These are phyloP conservation scores for Podaxis pistillaris DNA, from an alignment of 768 basidiomycete genomes.

Conservation along the genomic window DNA sequence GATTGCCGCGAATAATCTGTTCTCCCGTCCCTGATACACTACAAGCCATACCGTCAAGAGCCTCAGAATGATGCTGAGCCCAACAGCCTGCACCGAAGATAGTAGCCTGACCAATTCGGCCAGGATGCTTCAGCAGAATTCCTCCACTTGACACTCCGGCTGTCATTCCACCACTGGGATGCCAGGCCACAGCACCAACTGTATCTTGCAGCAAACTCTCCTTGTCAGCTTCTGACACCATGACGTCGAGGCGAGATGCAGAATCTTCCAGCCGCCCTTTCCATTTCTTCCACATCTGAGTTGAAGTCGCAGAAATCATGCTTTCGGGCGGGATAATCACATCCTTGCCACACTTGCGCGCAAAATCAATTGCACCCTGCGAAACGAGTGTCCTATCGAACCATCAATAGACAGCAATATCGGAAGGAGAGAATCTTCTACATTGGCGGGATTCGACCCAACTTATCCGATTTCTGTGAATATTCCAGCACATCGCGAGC, in stretches of 20 bases:
- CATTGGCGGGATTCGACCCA: slow-evolving; percentile 74
- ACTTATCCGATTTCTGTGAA: slow-evolving; percentile 40
- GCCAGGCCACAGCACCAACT: slow-evolving; percentile 73
- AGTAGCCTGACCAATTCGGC: slow-evolving; percentile 79
- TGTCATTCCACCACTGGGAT: slow-evolving; percentile 42
- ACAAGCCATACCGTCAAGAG: slow-evolving; percentile 49
- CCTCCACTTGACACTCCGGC: slow-evolving; percentile 86
- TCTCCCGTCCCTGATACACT: slow-evolving; percentile 82
- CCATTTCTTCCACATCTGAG: slow-evolving; percentile 62
- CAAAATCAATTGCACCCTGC: slow-evolving; percentile 60
- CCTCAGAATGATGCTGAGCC: slow-evolving; percentile 41
- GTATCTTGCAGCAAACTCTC: slow-evolving; percentile 63
- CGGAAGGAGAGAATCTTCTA: slow-evolving; percentile 29
- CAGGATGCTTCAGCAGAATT: slow-evolving; percentile 71
- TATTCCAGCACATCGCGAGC: slow-evolving; percentile 59
- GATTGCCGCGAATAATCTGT: slow-evolving; percentile 53
- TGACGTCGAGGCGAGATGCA: neutral
- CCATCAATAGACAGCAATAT: neutral
- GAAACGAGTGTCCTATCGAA: slow-evolving; percentile 55
- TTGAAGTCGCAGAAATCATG: slow-evolving; percentile 50
- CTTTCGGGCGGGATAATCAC: slow-evolving; percentile 38
- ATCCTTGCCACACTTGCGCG: slow-evolving; percentile 24
- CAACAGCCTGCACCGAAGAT: slow-evolving; percentile 76
- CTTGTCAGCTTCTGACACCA: slow-evolving; percentile 10
- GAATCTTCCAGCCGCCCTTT: slow-evolving; percentile 36